A percentile compares a stretch with the other conserved stretches of the same genome.
Conservation (phyloP, 1,284 basidiomycete genomes). For the Heimioporus retisporus region DNA sequence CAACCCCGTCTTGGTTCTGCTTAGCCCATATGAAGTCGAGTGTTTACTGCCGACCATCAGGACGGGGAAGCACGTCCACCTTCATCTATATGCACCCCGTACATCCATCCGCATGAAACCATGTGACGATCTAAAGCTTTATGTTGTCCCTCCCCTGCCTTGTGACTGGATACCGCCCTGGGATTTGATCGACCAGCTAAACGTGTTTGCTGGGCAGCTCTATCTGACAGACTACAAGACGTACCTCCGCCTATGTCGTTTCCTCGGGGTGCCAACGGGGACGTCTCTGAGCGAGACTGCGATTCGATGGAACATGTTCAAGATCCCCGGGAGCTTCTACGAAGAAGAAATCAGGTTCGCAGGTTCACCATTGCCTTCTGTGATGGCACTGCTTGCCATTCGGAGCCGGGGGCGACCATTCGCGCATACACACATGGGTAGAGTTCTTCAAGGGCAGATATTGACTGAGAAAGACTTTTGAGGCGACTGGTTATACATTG, state of each 20-base stretch:
- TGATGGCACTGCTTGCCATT: slow-evolving; percentile 6
- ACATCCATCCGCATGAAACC: slow-evolving; percentile 44
- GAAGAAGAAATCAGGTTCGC: background rate
- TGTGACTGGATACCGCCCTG: slow-evolving; percentile 1
- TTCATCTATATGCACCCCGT: slow-evolving; percentile 53
- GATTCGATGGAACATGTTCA: no score
- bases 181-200: background rate
- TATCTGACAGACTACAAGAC: slow-evolving; percentile 29
- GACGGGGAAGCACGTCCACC: slow-evolving; percentile 38
- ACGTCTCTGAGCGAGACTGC: background rate
- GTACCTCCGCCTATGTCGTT: slow-evolving; percentile 31
- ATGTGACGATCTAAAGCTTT: slow-evolving; percentile 48
- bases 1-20: slow-evolving; percentile 37
- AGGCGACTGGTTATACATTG: background rate
- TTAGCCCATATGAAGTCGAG: slow-evolving; percentile 57
- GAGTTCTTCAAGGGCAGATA: slow-evolving; percentile 2
- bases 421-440: slow-evolving; percentile 9
- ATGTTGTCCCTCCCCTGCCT: slow-evolving; percentile 38
- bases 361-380: background rate
- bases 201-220: background rate
- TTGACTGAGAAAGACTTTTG: slow-evolving; percentile 10
- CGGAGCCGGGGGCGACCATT: slow-evolving; percentile 2
- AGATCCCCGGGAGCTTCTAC: background rate
- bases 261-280: background rate
- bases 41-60: slow-evolving; percentile 49